These are phyloP conservation scores for Aureococcus anophagefferens DNA, from an alignment of 108 stramenopile species.

Conservation along the genomic window DNA sequence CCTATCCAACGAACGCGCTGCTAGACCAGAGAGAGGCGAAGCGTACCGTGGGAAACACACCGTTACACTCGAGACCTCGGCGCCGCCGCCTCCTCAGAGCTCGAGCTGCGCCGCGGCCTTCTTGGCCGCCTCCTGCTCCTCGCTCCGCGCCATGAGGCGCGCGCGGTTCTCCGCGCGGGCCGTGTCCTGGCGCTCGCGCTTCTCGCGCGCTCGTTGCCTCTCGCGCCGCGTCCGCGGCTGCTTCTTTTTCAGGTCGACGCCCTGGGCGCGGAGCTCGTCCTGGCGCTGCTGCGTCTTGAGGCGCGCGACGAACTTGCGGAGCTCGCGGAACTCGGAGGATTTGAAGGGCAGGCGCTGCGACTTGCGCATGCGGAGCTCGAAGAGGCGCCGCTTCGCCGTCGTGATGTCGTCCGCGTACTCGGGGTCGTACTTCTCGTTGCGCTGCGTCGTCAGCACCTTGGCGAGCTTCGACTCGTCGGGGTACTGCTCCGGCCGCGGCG, in stretches of 20 bases:
- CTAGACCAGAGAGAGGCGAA: too few species aligned
- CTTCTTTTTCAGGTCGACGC: neutral
- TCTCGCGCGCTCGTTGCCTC: neutral
- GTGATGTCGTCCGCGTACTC: neutral
- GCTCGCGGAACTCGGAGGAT: neutral
- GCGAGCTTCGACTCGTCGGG: too few species aligned
- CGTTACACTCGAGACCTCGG: too few species aligned
- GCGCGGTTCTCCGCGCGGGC: neutral
- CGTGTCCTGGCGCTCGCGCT: neutral
- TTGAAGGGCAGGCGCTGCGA: neutral
- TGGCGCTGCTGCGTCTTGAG: neutral
- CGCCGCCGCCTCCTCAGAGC: too few species aligned
- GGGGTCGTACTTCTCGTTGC: neutral
- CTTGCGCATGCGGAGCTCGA: neutral
- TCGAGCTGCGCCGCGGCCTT: too few species aligned
- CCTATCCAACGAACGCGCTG: too few species aligned
- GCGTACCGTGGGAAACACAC: too few species aligned
- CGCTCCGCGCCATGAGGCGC: too few species aligned
- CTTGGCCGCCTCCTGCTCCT: too few species aligned
- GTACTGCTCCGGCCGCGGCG: too few species aligned
- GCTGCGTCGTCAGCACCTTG: too few species aligned
- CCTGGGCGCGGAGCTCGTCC: neutral
- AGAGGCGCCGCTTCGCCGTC: neutral
- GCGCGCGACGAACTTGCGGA: neutral
- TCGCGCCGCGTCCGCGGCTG: neutral